Percentiles rank a stretch among this genome's conserved stretches.
Conservation (phyloP, 495 filamentous ascomycete species). For the Hyaloscypha variabilis region DNA sequence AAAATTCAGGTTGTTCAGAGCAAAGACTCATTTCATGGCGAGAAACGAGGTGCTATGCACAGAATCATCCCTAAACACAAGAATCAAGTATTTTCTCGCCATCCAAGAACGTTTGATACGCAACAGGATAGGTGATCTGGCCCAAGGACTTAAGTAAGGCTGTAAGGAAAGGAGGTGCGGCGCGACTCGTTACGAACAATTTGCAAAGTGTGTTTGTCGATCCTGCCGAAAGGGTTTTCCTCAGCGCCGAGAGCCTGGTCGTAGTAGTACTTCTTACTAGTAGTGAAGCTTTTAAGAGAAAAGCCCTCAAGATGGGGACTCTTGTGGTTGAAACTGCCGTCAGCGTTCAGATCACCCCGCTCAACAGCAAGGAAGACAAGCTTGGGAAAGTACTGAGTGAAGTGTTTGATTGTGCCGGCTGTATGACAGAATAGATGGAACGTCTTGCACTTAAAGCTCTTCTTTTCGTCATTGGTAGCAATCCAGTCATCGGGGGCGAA, state of each 20-base stretch:
- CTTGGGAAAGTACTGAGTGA: background rate
- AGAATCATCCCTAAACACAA: background rate
- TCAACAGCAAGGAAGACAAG: background rate
- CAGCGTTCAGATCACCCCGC: background rate
- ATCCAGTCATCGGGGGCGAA: background rate
- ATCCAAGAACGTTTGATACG: background rate
- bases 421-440: background rate
- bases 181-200: too few relatives aligned
- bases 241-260: slow-evolving; percentile 1
- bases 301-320: background rate
- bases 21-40: background rate
- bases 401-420: background rate
- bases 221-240: background rate
- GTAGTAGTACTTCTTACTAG: background rate
- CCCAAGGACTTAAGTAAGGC: background rate
- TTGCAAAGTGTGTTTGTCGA: too few relatives aligned
- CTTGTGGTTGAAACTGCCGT: background rate
- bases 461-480: background rate
- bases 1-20: background rate
- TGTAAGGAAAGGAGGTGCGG: too few relatives aligned
- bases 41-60: background rate
- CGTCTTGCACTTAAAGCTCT: background rate
- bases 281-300: background rate
- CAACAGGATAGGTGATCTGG: background rate
- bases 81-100: background rate